Percentiles rank a stretch among this genome's conserved stretches.
These are phyloP conservation scores for Thielaviopsis ethacetica DNA, from an alignment of 2,329 filamentous ascomycete genomes.

Conservation along the genomic window DNA sequence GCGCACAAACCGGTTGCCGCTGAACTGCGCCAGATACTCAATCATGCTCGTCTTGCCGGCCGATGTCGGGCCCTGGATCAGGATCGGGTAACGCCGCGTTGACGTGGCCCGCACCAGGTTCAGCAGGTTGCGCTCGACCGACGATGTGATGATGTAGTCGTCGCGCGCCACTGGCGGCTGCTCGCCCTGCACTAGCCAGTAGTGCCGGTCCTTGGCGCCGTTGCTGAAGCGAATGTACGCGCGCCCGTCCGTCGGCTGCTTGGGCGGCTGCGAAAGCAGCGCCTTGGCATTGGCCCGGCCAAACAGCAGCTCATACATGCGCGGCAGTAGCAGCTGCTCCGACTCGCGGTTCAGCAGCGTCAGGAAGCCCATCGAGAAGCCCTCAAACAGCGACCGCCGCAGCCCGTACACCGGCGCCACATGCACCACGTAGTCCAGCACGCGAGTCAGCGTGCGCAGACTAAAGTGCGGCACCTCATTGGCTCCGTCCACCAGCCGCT, in stretches of 20 bases:
- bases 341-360: slow-evolving; percentile 75
- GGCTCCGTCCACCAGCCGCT: slow-evolving; percentile 80
- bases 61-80: slow-evolving; percentile 93
- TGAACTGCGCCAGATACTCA: slow-evolving; percentile 90
- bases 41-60: slow-evolving; percentile 99
- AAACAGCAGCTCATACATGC: slow-evolving; percentile 69
- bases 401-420: slow-evolving; percentile 74
- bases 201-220: slow-evolving; percentile 49
- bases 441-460: slow-evolving; percentile 79
- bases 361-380: slow-evolving; percentile 94
- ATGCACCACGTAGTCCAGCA: slow-evolving; percentile 72
- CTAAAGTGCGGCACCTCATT: slow-evolving; percentile 96
- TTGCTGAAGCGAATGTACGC: slow-evolving; percentile 67
- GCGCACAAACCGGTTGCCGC: slow-evolving; percentile 89
- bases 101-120: slow-evolving; percentile 90
- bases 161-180: slow-evolving; percentile 50
- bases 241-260: slow-evolving; percentile 57
- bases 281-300: slow-evolving; percentile 52
- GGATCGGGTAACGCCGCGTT: slow-evolving; percentile 76
- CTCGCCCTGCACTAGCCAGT: slow-evolving; percentile 73
- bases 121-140: slow-evolving; percentile 84
- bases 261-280: slow-evolving; percentile 62
- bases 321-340: slow-evolving; percentile 58
- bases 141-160: slow-evolving; percentile 93
- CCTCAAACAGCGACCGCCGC: slow-evolving; percentile 76